These are phyloP conservation scores for Crotalaria pallida DNA, from an alignment of 306 rosid genomes.

Conservation along the genomic window DNA sequence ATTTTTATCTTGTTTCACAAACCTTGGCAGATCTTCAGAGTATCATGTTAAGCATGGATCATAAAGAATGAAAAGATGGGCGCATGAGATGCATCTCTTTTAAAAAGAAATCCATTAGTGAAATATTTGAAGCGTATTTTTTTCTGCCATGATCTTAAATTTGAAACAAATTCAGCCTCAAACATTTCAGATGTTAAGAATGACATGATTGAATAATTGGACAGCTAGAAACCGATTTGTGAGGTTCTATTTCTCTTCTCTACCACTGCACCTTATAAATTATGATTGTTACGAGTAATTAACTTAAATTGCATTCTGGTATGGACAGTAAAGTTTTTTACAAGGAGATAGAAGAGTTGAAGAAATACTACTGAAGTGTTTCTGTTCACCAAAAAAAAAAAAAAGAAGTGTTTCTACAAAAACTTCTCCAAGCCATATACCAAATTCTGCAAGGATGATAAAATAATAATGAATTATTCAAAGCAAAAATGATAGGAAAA, in stretches of 20 bases:
- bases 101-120: background rate
- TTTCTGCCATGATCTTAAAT: background rate
- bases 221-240: background rate
- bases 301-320: too few species aligned
- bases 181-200: background rate
- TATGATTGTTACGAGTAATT: too few species aligned
- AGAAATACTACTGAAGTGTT: too few species aligned
- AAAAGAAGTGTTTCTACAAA: conserved; percentile 41
- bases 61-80: background rate
- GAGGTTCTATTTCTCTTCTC: background rate
- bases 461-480: background rate
- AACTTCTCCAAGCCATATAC: conserved; percentile 96
- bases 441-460: conserved; percentile 59
- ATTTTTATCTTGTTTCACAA: too few species aligned
- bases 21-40: too few species aligned
- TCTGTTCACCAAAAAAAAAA: too few species aligned
- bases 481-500: conserved; percentile 15
- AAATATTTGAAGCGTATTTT: background rate
- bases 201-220: background rate
- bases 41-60: too few species aligned
- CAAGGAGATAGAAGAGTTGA: conserved; percentile 14
- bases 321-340: conserved; percentile 8
- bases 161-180: background rate
- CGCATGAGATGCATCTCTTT: background rate
- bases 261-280: too few species aligned